A percentile compares a stretch with the other conserved stretches of the same genome.
Evolutionary conservation across 345 rosid species (phyloP).

Genomic region (Brassica napus): Da-Ae NC_063452.1:7602001-7602500

Average conservation of each 20-base stretch:
- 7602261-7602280: constrained; percentile 86
- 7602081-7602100: constrained; percentile 90
- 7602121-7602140: constrained; percentile 5
- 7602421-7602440: constrained; percentile 91
- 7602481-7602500: constrained; percentile 95
- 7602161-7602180: constrained; percentile 14
- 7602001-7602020: constrained; percentile 97
- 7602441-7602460: constrained; percentile 94
- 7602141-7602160: neutral
- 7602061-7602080: constrained; percentile 92
- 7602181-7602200: constrained; percentile 69
- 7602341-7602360: constrained; percentile 1
- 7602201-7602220: constrained; percentile 87
- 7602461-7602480: constrained; percentile 94
- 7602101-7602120: constrained; percentile 12
- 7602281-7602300: constrained; percentile 96
- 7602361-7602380: constrained; percentile 23
- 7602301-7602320: constrained; percentile 92
- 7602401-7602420: constrained; percentile 99
- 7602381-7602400: constrained; percentile 42
- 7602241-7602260: constrained; percentile 98
- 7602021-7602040: constrained; percentile 83
- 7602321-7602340: neutral
- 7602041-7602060: constrained; percentile 76
- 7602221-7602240: constrained; percentile 93